phyloP scores from a whole-genome alignment of 352 stramenopile species.

The Blastocystis sp. region DNA sequence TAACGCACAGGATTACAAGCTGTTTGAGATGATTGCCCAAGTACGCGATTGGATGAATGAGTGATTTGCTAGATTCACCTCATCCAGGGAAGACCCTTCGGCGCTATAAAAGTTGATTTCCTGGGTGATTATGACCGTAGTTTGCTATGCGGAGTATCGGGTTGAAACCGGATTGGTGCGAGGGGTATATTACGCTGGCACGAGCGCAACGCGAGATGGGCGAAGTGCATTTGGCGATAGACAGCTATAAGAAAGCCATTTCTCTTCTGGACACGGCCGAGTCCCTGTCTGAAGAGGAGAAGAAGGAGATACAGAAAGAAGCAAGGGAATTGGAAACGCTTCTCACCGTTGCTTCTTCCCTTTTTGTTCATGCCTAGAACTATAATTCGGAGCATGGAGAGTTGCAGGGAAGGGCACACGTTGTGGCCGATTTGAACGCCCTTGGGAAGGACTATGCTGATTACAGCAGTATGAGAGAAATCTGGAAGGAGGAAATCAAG shows the following conservation, averaged over 20 bases:
- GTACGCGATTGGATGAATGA: neutral
- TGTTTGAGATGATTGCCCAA: constrained; percentile 61
- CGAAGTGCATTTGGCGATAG: constrained; percentile 34
- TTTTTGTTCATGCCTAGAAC: constrained; percentile 5
- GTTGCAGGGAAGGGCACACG: constrained; percentile 45
- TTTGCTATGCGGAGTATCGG: constrained; percentile 38
- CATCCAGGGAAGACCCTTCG: constrained; percentile 41
- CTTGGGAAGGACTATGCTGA: constrained; percentile 21
- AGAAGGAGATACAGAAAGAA: constrained; percentile 30
- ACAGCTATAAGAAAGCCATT: constrained; percentile 57
- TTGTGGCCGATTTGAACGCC: constrained; percentile 29
- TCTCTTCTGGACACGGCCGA: neutral
- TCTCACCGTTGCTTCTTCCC: neutral
- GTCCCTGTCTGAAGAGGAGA: constrained; percentile 47
- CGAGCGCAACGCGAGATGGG: constrained; percentile 59
- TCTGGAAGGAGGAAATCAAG: constrained; percentile 65
- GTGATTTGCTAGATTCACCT: constrained; percentile 49
- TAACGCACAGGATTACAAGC: constrained; percentile 64
- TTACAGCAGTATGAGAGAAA: constrained; percentile 55
- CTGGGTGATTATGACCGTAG: neutral
- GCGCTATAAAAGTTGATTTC: constrained; percentile 35
- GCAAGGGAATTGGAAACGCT: constrained; percentile 17
- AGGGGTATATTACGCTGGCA: constrained; percentile 49
- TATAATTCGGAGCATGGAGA: constrained; percentile 57
- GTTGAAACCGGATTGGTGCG: constrained; percentile 59